Evolutionary conservation across 768 basidiomycete genomes (phyloP), one percentile per base, ranked within the genome.

Genomic region (Pholiota conissans): DNA sequence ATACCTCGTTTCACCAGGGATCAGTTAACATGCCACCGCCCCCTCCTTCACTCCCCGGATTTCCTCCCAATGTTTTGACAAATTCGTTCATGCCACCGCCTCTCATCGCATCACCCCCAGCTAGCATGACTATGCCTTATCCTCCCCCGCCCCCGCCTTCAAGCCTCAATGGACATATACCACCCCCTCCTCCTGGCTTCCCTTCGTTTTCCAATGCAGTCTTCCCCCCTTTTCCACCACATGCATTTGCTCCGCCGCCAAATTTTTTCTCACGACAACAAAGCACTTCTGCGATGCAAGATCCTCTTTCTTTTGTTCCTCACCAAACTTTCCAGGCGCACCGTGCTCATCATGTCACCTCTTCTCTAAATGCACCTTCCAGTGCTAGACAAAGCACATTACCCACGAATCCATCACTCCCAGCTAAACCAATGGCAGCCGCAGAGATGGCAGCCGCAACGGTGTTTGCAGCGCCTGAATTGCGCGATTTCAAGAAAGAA

Each of bases 401-500:
- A 28, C 57, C 69, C 6, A 16, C 60, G 6, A 68, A 71, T 32
- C 67, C 73, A 8, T 72, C 72, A 5, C 59, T 76, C 14, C 71
- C 72, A 14, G 67, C 70, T 2, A 74, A 76, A 53, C 76, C 75
- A 22, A 67, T 65, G 24, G 61, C 72, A 13, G 67, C 72, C 8
- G 71, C 78, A 9, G 74, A 72, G 42, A 59, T 78, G 14, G 77
- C 76, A 1, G 74, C 82, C 6, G 93, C 91, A 1, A 90, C 84
- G 2, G 86, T 98, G 51, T 87, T 84, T 20, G 94, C 95, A 2
- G 93, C 79, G 45, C 93, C 97, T 3, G 81, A 93, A 68, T 73
- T 99, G 50, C 90, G 96, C 13, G 93, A 99, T 72, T 78, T 98
- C 59, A 93, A 95, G 76, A 95, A 93, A 72, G 97, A 99, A 70